These are phyloP conservation scores for Coemansia nantahalensis DNA, from an alignment of 192 early-diverging fungal genomes.

Conservation along the genomic window DNA sequence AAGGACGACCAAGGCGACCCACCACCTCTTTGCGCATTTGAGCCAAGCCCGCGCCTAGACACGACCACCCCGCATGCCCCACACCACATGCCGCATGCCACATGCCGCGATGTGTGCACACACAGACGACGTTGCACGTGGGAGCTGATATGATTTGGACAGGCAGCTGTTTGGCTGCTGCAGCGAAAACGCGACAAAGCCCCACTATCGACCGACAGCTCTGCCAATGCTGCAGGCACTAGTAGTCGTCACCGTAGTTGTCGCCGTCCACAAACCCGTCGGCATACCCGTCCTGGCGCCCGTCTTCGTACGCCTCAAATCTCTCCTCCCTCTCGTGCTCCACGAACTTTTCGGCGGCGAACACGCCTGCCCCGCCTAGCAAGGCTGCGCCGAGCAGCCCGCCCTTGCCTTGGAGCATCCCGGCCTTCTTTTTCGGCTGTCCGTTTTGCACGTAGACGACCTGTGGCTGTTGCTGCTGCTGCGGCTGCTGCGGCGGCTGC, in stretches of 20 bases:
- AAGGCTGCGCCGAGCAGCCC: slow-evolving; percentile 24
- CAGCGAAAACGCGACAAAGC: too few relatives aligned
- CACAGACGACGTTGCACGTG: too few relatives aligned
- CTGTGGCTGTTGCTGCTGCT: slow-evolving; percentile 15
- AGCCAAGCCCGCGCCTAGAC: too few relatives aligned
- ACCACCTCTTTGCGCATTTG: too few relatives aligned
- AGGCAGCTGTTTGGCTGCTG: too few relatives aligned
- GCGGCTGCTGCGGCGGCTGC: slow-evolving; percentile 5
- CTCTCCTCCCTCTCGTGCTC: slow-evolving; percentile 36
- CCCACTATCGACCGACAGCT: too few relatives aligned
- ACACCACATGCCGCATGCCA: too few relatives aligned
- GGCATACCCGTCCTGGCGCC: slow-evolving; percentile 16
- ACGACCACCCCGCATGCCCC: too few relatives aligned
- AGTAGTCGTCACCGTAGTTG: slow-evolving; percentile 23
- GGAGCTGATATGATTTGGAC: too few relatives aligned
- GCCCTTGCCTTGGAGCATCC: slow-evolving; percentile 23
- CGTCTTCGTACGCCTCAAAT: slow-evolving; percentile 28
- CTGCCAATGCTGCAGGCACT: background rate
- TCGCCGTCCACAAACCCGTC: slow-evolving; percentile 18
- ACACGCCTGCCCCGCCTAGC: slow-evolving; percentile 31
- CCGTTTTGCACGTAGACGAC: background rate
- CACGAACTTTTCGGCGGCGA: slow-evolving; percentile 21
- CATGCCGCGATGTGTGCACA: too few relatives aligned
- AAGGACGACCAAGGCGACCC: too few relatives aligned
- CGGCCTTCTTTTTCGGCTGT: slow-evolving; percentile 14